A percentile compares a stretch with the other conserved stretches of the same genome.
phyloP scores from a whole-genome alignment of 257 asterid species.

The Scutellaria barbata region DNA sequence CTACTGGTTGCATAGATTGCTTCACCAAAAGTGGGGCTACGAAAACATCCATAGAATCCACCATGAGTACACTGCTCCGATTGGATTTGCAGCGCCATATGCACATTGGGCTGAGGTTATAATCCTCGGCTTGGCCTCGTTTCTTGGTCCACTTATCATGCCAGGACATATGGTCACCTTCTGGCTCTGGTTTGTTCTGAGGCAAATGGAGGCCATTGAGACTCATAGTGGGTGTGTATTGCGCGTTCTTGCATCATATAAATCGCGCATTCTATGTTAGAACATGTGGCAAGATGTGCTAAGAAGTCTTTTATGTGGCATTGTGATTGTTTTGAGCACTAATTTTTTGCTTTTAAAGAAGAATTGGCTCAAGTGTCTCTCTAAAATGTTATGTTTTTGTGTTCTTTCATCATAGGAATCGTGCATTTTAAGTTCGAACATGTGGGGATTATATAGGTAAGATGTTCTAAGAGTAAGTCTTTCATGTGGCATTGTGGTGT shows the following conservation, averaged over 20 bases:
- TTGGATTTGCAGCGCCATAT: slow-evolving; percentile 73
- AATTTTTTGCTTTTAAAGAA: too few relatives aligned
- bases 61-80: slow-evolving; percentile 80
- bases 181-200: slow-evolving; percentile 67
- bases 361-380: not conserved
- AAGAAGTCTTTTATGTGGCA: not conserved
- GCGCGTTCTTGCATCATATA: not conserved
- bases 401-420: not conserved
- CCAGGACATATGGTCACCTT: slow-evolving; percentile 81
- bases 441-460: too few relatives aligned
- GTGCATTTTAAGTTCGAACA: not conserved
- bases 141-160: slow-evolving; percentile 66
- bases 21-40: slow-evolving; percentile 69
- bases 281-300: not conserved
- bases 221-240: slow-evolving; percentile 64
- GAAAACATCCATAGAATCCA: slow-evolving; percentile 71
- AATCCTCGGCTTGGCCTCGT: slow-evolving; percentile 67
- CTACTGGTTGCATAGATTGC: slow-evolving; percentile 76
- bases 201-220: slow-evolving; percentile 76
- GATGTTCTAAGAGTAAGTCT: not conserved
- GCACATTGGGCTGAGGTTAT: slow-evolving; percentile 81
- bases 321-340: not conserved
- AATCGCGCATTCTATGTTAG: not conserved
- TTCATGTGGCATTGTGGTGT: not conserved
- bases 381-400: not conserved